A percentile compares a stretch with the other conserved stretches of the same genome.
Evolutionary conservation across 306 rosid species (phyloP).

Genomic region (Sophora flavescens): DNA sequence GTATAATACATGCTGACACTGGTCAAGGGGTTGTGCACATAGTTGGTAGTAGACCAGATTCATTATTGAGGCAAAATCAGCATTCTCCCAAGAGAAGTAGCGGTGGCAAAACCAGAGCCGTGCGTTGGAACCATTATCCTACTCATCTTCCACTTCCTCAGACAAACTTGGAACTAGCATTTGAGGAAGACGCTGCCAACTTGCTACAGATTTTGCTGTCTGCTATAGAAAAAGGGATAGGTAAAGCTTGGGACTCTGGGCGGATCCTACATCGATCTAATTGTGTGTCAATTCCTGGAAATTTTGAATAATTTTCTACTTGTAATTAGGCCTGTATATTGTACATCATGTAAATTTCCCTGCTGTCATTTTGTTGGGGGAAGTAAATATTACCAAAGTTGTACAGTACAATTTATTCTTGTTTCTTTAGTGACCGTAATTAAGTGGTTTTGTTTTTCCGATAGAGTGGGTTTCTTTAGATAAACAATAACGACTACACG

Average conservation of each 20-base stretch:
- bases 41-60: slow-evolving; percentile 83
- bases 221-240: slow-evolving; percentile 67
- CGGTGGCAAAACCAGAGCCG: slow-evolving; percentile 55
- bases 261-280: slow-evolving; percentile 74
- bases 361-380: not conserved
- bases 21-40: slow-evolving; percentile 70
- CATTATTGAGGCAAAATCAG: slow-evolving; percentile 61
- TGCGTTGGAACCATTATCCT: slow-evolving; percentile 68
- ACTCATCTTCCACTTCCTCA: slow-evolving; percentile 82
- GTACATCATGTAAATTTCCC: slow-evolving; percentile 4
- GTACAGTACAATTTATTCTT: not conserved
- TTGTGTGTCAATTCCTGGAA: not conserved
- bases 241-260: slow-evolving; percentile 75
- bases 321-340: not conserved
- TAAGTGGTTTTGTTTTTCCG: not conserved
- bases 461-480: too few relatives aligned
- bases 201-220: slow-evolving; percentile 66
- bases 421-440: not conserved
- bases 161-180: slow-evolving; percentile 74
- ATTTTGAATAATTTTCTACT: not conserved
- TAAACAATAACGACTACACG: too few relatives aligned
- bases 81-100: slow-evolving; percentile 57
- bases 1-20: slow-evolving; percentile 73
- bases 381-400: not conserved
- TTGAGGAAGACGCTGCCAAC: slow-evolving; percentile 65